Base-by-base conservation (phyloP, 1,284 basidiomycete species). In the Anthracocystis panici-leucophaei region DNA sequence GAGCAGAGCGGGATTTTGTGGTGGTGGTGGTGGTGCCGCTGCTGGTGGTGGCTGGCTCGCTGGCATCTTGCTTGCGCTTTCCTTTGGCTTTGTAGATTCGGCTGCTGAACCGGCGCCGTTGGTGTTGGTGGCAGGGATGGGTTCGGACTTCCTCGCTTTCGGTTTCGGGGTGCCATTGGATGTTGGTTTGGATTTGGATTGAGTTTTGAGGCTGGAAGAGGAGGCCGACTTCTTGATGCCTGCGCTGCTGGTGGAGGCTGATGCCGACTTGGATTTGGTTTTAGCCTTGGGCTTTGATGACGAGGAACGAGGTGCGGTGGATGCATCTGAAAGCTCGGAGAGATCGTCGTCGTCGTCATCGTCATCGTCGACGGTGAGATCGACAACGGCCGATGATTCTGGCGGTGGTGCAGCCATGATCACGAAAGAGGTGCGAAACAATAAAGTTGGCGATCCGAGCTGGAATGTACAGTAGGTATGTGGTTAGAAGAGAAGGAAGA, bases 281-380 rank as follows among this genome's bases (percentile, higher is more conserved):
- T 63, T 62, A n/a, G 42, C 3, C 16, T 58, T 62, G 23, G 63
- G 2, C 31, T 65, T 62, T 5, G 63, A 33, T 7, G 59, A 31
- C 10, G 71, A 54, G 23, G 57, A 31, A 14, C 45, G 29, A 3
- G 41, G 5, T 8, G 27, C 20, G 1, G 31, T 42, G 8, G 54
- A 40, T 7, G 54, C 59, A n/a, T 75, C 73, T 1, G 73, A 75
- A 5, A 67, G 67, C 4, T 75, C 64, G 10, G 67, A 75, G 10
- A 75, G 67, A 3, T 64, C 66, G 18, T 46, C 49, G n/a, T 60
- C 65, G 8, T 45, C 54, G 46, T 60, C 49, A 14, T 60, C 65
- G 8, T 45, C 54, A 41, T 60, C 60, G 52, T 60, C 61, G 49
- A 50, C 33, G 18, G 65, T 74, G 51, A 74, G 63, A 42, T 70